A percentile compares a stretch with the other conserved stretches of the same genome.
These are phyloP conservation scores for Citrus unshiu DNA, from an alignment of 345 rosid species.

Conservation along the genomic window DNA sequence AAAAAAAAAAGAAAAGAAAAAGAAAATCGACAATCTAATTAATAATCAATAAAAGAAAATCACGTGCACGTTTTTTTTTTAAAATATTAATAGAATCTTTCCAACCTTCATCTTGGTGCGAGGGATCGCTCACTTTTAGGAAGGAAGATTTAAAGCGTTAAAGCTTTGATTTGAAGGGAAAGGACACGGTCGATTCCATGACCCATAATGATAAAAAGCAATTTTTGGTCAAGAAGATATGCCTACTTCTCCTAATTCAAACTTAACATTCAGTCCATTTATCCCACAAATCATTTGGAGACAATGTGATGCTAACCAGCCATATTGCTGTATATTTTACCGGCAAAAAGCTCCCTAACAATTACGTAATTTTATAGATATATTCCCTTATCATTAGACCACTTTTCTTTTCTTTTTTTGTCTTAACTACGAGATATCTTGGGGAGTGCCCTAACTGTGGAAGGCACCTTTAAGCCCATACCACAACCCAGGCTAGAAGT, in stretches of 20 bases:
- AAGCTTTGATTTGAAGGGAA: neutral
- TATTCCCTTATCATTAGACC: too few relatives aligned
- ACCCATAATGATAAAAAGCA: neutral
- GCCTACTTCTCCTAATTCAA: neutral
- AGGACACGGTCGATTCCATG: too few relatives aligned
- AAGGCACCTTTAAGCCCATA: too few relatives aligned
- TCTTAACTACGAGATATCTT: too few relatives aligned
- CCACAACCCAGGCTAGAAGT: too few relatives aligned
- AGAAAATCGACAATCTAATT: neutral
- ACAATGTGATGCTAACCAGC: neutral
- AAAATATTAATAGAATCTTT: too few relatives aligned
- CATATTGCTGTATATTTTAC: neutral
- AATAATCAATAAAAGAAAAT: neutral
- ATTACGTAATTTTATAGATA: too few relatives aligned
- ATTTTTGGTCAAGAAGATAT: neutral
- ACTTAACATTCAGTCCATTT: neutral
- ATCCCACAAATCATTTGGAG: neutral
- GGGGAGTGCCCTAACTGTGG: too few relatives aligned
- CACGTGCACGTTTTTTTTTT: neutral
- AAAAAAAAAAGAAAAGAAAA: too few relatives aligned
- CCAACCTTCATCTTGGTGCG: neutral
- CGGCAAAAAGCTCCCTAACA: neutral
- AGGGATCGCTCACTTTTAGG: neutral
- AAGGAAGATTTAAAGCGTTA: neutral
- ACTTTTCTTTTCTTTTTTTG: too few relatives aligned